These are phyloP conservation scores for Pinus tabuliformis DNA, from an alignment of 75 land plant species.

Conservation along the genomic window DNA sequence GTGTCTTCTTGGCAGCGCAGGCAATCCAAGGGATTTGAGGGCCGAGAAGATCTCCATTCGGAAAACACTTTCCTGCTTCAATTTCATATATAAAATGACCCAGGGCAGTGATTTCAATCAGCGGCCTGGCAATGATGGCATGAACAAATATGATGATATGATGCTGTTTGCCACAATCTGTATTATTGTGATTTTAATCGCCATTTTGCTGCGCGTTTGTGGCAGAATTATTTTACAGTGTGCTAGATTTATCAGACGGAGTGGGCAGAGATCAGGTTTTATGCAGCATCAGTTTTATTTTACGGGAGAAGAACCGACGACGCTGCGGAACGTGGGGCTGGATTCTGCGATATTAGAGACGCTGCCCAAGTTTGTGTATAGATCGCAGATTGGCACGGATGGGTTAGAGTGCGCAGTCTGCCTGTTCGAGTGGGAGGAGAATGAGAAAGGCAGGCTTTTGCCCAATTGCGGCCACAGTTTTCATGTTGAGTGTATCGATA, in stretches of 20 bases:
- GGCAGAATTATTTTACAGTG: too few relatives aligned
- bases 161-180: constrained; percentile 31
- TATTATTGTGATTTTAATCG: constrained; percentile 26
- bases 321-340: constrained; percentile 12
- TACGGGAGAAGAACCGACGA: background rate
- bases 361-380: constrained; percentile 28
- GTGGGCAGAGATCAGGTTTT: background rate
- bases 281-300: background rate
- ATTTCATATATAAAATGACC: too few relatives aligned
- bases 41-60: too few relatives aligned
- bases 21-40: too few relatives aligned
- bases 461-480: constrained; percentile 12
- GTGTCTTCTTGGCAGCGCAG: too few relatives aligned
- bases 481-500: constrained; percentile 54
- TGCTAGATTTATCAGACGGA: constrained; percentile 6
- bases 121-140: too few relatives aligned
- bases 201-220: constrained; percentile 28
- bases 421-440: background rate
- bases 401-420: too few relatives aligned
- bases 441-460: constrained; percentile 26
- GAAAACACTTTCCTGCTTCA: too few relatives aligned
- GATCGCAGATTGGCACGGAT: background rate
- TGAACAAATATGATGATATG: constrained; percentile 16
- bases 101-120: too few relatives aligned
- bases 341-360: constrained; percentile 20